Evolutionary conservation across 2,329 filamentous ascomycete genomes (phyloP), one percentile per base, ranked within the genome.

Genomic region (Malbranchea cinnamomea): DNA sequence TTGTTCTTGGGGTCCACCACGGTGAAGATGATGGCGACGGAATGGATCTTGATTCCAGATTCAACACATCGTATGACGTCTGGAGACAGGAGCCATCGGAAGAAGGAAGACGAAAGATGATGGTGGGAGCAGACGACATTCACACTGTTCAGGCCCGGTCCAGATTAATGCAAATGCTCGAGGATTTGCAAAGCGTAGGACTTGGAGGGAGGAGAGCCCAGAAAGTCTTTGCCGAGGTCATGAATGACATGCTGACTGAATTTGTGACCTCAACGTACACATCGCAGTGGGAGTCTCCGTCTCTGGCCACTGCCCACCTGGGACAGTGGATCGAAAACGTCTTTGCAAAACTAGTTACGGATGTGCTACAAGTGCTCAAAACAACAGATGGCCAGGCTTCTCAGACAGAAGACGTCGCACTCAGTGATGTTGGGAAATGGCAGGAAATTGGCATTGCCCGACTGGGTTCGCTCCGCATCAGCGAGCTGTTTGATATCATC

Each of bases 401-500:
- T 28, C 18, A 13, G 14, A n/a, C 42, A 3, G 27, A 46, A 6
- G 45, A 39, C 23, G 52, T 60, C 26, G 47, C 43, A 6, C 46
- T 59, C 12, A 42, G 40, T 5, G 56, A 69, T 34, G 49, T 68
- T 16, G 53, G 63, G 34, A 64, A 62, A 36, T 71, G 68, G 61
- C 60, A 65, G 36, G 61, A 66, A 16, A 67, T 68, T 40, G 69
- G 63, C 4, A 53, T 71, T 23, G 56, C 58, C 10, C 60, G 66
- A 19, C 49, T 76, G 2, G 71, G 70, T 2, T 60, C 62, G 23
- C 57, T 67, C 11, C 60, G 71, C 10, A 64, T 67, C 2, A 58
- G 60, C 17, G 62, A 71, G 33, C 52, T 76, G 1, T 75, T 76
- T 35, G 67, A 74, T 42, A 66, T 74, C 33, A 63, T 76, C 33